Percentiles rank a stretch among this genome's conserved stretches.
Evolutionary conservation across 164 flowering plant genomes (phyloP).

Genomic region (Paratinospora sagittata): DNA sequence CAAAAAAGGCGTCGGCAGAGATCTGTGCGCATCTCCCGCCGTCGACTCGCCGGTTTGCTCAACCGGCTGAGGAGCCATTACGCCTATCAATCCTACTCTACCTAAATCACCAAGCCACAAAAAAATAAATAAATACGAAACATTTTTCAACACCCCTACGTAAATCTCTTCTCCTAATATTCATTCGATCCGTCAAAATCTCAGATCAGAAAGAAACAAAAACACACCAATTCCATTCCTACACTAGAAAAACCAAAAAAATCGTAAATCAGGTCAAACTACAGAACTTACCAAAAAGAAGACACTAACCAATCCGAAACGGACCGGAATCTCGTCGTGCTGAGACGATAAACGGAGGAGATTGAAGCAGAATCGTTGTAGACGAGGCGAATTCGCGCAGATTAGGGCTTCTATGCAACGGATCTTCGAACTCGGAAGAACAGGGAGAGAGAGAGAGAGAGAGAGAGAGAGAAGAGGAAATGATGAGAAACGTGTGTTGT

Average conservation of each 20-base stretch:
- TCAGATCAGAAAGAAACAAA: too few species aligned
- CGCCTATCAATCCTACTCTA: not conserved
- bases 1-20: conserved; percentile 33
- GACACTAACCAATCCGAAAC: not conserved
- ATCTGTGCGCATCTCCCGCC: conserved; percentile 19
- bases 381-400: not conserved
- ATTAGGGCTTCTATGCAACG: not conserved
- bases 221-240: too few species aligned
- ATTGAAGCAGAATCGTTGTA: not conserved
- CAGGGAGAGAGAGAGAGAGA: not conserved
- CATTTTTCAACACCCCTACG: not conserved
- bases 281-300: not conserved
- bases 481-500: not conserved
- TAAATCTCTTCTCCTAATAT: not conserved
- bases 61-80: conserved; percentile 22
- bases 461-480: conserved; percentile 9
- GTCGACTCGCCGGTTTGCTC: conserved; percentile 26
- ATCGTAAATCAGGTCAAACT: not conserved
- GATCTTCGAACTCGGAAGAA: not conserved
- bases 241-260: not conserved
- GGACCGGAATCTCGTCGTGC: not conserved
- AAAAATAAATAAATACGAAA: not conserved
- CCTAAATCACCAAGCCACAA: not conserved
- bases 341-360: not conserved
- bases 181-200: too few species aligned